These are phyloP conservation scores for Leishmania amazonensis DNA, from an alignment of 208 protist species.

Conservation along the genomic window DNA sequence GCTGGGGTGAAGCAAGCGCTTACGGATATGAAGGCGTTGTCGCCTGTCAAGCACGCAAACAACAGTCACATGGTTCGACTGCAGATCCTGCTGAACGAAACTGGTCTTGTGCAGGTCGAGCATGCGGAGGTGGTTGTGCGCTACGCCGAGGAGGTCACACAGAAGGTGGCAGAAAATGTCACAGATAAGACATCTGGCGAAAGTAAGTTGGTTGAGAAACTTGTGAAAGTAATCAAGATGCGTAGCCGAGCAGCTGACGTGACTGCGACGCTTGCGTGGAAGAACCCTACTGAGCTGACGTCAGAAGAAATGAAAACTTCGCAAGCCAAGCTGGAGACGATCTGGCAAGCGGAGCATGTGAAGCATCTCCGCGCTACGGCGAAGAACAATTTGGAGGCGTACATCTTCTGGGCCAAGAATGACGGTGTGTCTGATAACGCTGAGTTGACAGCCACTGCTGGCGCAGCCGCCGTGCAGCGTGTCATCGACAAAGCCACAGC, in stretches of 20 bases:
- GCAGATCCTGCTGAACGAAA: conserved; percentile 70
- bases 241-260: conserved; percentile 33
- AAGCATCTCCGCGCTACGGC: conserved; percentile 59
- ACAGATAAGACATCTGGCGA: conserved; percentile 24
- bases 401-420: conserved; percentile 73
- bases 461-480: conserved; percentile 29
- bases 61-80: conserved; percentile 84
- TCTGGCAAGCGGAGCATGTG: conserved; percentile 60
- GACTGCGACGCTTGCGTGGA: conserved; percentile 37
- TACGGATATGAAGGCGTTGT: conserved; percentile 39
- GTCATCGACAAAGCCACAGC: conserved; percentile 34
- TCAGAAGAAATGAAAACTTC: conserved; percentile 35
- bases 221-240: conserved; percentile 39
- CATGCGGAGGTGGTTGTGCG: conserved; percentile 62
- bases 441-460: conserved; percentile 19
- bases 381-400: conserved; percentile 88
- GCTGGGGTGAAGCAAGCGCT: conserved; percentile 54
- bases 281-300: conserved; percentile 36
- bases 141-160: conserved; percentile 63
- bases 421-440: conserved; percentile 69
- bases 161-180: conserved; percentile 32
- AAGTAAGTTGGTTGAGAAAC: conserved; percentile 28
- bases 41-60: conserved; percentile 64
- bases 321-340: conserved; percentile 39
- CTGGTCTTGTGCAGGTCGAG: conserved; percentile 69